A percentile compares a stretch with the other conserved stretches of the same genome.
These are phyloP conservation scores for Globisporangium iwayamae DNA, from an alignment of 352 stramenopile genomes.

Conservation along the genomic window DNA sequence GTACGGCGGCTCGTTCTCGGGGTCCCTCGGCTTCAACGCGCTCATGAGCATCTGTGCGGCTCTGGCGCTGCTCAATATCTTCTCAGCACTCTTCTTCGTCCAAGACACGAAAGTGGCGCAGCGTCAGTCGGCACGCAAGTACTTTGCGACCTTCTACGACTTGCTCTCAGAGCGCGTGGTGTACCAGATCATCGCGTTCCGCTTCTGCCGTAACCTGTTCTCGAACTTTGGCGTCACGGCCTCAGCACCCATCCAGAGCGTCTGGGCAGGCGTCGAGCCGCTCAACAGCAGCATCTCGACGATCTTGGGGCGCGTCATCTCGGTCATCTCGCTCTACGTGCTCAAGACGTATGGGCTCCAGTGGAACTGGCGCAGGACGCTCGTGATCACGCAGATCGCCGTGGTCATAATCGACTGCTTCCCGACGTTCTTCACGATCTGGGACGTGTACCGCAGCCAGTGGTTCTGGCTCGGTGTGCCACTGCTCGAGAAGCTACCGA, in stretches of 20 bases:
- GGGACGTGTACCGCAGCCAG: slow-evolving; percentile 19
- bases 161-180: slow-evolving; percentile 16
- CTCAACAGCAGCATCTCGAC: slow-evolving; percentile 15
- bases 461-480: slow-evolving; percentile 23
- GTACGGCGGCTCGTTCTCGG: slow-evolving; percentile 22
- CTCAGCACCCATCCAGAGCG: slow-evolving; percentile 12
- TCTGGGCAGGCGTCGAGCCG: slow-evolving; percentile 16
- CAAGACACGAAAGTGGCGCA: slow-evolving; percentile 10
- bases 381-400: slow-evolving; percentile 15
- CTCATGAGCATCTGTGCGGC: slow-evolving; percentile 15
- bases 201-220: slow-evolving; percentile 21
- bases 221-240: slow-evolving; percentile 16
- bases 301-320: slow-evolving; percentile 16
- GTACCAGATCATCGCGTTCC: slow-evolving; percentile 22
- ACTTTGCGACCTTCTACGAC: slow-evolving; percentile 15
- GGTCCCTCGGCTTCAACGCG: slow-evolving; percentile 18
- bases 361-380: slow-evolving; percentile 20
- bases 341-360: slow-evolving; percentile 22
- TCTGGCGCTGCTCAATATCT: slow-evolving; percentile 16
- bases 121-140: slow-evolving; percentile 7
- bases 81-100: slow-evolving; percentile 19
- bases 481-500: slow-evolving; percentile 20
- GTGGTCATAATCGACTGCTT: slow-evolving; percentile 21
- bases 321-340: slow-evolving; percentile 13
- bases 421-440: slow-evolving; percentile 18